Evolutionary conservation across 805 yeast genomes (phyloP), one percentile per base, ranked within the genome.

Genomic region (Ascoidea asiatica): DNA sequence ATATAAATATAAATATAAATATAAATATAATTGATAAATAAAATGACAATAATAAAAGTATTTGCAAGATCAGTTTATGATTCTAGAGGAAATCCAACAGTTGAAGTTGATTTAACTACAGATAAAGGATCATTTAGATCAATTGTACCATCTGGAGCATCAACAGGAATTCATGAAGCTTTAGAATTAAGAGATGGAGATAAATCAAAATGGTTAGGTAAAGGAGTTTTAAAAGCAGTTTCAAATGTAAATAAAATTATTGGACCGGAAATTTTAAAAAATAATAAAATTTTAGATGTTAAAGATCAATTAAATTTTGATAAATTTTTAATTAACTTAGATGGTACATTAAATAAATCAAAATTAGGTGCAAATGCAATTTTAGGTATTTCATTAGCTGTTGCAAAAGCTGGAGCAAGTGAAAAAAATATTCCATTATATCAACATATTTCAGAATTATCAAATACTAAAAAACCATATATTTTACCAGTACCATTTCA

Each of bases 61-160:
- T 80, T 75, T 70, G 85, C 97, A 62, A 89, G 98, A 75, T 83
- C 79, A 78, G 95, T 90, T 71, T 90, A 92, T 82, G 98, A 90
- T 75, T 90, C 97, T 61, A 87, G 98, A 75, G 97, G 97, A 73
- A 92, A 90, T 81, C 98, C 98, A 74, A 90, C 98, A 58, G 98
- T 92, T 60, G 97, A 92, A 80, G 97, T 92, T 57, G 97, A 92
- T 64, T 63, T 90, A 61, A 73, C 82, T 77, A 90, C 98, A 63
- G 90, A 75, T 53, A 79, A 84, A 63, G 98, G 98, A 63, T 60
- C 77, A 54, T 89, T 87, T 94, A 84, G 97, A 72, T 79, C 97
- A 56, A 89, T 90, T 64, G 98, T 92, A 52, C 98, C 98, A 68
- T 88, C 97, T 55, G 98, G 98, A 74, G 98, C 98, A 56, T 90